These are phyloP conservation scores for Leccinum griseonigrum DNA, from an alignment of 1,284 basidiomycete species.

Conservation along the genomic window DNA sequence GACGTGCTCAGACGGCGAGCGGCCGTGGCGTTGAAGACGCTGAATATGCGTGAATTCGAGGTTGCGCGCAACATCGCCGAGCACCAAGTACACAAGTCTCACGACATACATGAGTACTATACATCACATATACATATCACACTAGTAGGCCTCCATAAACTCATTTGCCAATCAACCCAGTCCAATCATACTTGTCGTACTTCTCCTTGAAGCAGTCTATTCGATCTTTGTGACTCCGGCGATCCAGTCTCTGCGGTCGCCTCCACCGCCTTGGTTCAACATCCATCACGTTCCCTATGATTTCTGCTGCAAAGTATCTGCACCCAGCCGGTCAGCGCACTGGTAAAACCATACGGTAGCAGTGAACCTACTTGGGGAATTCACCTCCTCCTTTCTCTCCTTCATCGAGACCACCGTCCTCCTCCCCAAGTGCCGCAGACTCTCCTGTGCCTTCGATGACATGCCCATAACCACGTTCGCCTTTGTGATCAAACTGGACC, in stretches of 20 bases:
- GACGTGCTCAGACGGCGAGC: constrained; percentile 21
- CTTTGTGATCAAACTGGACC: constrained; percentile 97
- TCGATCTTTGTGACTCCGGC: constrained; percentile 66
- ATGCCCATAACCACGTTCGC: constrained; percentile 96
- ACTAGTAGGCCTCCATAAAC: neutral
- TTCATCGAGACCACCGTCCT: constrained; percentile 68
- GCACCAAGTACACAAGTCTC: neutral
- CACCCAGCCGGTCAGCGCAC: constrained; percentile 7
- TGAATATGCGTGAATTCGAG: constrained; percentile 1
- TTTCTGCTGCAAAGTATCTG: constrained; percentile 94
- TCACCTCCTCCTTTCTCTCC: constrained; percentile 86
- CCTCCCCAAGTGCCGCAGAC: constrained; percentile 59
- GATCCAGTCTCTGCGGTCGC: constrained; percentile 74
- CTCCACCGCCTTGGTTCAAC: constrained; percentile 88
- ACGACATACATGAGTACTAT: neutral
- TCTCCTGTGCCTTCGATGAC: constrained; percentile 89
- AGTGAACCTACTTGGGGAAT: constrained; percentile 71
- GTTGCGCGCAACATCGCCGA: constrained; percentile 6
- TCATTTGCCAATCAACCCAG: constrained; percentile 57
- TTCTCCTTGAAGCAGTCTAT: constrained; percentile 65
- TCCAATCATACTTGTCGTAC: constrained; percentile 79
- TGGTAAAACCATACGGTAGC: neutral
- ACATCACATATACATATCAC: neutral
- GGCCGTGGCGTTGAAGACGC: neutral
- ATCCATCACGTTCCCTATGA: constrained; percentile 90